phyloP scores from a whole-genome alignment of 2,329 filamentous ascomycete genomes.

The Metarhizium rileyi region DNA sequence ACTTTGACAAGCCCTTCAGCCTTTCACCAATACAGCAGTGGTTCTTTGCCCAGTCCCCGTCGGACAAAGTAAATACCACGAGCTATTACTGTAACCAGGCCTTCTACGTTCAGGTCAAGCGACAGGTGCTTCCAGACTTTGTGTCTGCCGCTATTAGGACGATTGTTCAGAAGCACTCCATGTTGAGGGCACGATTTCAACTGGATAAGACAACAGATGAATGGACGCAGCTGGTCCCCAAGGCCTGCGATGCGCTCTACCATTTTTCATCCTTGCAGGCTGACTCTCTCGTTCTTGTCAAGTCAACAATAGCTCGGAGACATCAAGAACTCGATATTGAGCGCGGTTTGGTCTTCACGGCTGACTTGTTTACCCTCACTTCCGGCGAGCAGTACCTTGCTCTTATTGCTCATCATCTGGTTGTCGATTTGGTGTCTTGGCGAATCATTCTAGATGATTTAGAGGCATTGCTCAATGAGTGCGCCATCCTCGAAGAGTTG shows the following conservation, averaged over 20 bases:
- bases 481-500: constrained; percentile 14
- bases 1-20: constrained; percentile 1
- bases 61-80: constrained; percentile 1
- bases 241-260: neutral
- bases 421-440: constrained; percentile 37
- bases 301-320: neutral
- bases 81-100: constrained; percentile 4
- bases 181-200: constrained; percentile 7
- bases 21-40: constrained; percentile 8
- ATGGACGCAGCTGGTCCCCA: constrained; percentile 2
- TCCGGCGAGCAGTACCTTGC: constrained; percentile 16
- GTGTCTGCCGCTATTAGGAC: neutral
- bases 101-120: constrained; percentile 3
- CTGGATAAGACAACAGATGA: neutral
- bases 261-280: neutral
- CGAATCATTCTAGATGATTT: constrained; percentile 33
- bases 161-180: constrained; percentile 7
- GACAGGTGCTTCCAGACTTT: neutral
- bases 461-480: constrained; percentile 24
- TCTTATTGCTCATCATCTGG: constrained; percentile 26
- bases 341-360: constrained; percentile 15
- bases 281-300: neutral
- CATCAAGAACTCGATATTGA: constrained; percentile 4
- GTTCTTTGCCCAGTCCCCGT: constrained; percentile 6
- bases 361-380: constrained; percentile 1